phyloP scores from a whole-genome alignment of 1,139 yeast species.

The Geotrichum klebahnii region DNA sequence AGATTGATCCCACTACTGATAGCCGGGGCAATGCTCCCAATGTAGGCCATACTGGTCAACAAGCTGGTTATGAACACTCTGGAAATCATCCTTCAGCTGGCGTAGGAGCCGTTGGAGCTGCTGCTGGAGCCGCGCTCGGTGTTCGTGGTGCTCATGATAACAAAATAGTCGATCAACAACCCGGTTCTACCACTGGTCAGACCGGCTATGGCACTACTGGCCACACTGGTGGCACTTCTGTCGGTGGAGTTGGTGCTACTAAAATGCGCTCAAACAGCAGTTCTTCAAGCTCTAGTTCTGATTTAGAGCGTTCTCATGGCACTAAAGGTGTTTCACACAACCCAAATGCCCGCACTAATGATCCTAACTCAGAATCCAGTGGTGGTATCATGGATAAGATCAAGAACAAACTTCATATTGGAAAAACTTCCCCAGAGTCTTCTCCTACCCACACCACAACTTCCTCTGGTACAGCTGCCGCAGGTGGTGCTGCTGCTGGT shows the following conservation, averaged over 20 bases:
- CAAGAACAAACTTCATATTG: conserved; percentile 22
- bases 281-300: not conserved
- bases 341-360: conserved; percentile 5
- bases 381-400: conserved; percentile 18
- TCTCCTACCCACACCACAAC: not conserved
- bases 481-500: conserved; percentile 15
- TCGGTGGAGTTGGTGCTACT: conserved; percentile 12
- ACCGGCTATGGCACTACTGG: not conserved
- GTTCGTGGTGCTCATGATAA: no score
- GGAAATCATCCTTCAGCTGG: no score
- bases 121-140: no score
- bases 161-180: no score
- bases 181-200: no score
- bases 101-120: no score
- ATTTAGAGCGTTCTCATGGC: conserved; percentile 8
- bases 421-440: no score
- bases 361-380: conserved; percentile 15
- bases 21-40: no score
- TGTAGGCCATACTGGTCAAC: no score
- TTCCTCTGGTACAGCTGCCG: conserved; percentile 8
- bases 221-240: conserved; percentile 13
- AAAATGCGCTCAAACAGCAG: no score
- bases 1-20: no score
- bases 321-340: not conserved
- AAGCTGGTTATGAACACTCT: no score